Evolutionary conservation across 169 alveolate genomes (phyloP).

Genomic region (Pseudocohnilembus persalinus): DNA sequence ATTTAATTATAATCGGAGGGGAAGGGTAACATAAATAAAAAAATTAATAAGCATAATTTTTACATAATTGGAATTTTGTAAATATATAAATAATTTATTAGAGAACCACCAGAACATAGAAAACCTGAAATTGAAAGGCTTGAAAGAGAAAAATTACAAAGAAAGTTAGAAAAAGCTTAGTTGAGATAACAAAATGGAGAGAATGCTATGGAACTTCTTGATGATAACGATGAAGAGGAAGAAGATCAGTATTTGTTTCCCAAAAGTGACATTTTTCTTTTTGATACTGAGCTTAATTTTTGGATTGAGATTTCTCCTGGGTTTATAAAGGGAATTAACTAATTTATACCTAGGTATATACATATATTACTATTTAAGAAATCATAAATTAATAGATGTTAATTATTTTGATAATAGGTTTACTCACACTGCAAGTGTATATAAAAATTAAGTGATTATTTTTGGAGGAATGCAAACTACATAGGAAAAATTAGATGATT

Average conservation of each 20-base stretch:
- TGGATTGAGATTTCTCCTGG: background rate
- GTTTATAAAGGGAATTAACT: background rate
- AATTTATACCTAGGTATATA: background rate
- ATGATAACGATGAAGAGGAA: too few species aligned
- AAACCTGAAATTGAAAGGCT: background rate
- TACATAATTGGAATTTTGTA: slow-evolving; percentile 9
- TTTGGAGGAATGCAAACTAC: slow-evolving; percentile 28
- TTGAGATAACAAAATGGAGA: slow-evolving; percentile 1
- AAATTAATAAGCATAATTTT: too few species aligned
- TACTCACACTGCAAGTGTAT: slow-evolving; percentile 23
- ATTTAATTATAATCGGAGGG: slow-evolving; percentile 58
- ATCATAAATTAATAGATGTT: slow-evolving; percentile 14
- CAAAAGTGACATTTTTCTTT: slow-evolving; percentile 31
- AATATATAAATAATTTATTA: slow-evolving; percentile 43
- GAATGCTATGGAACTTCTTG: background rate
- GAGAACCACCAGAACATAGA: background rate
- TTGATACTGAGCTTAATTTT: slow-evolving; percentile 13
- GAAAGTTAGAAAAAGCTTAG: background rate
- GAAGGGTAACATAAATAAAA: slow-evolving; percentile 63
- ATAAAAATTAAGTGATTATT: slow-evolving; percentile 25
- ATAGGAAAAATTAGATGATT: slow-evolving; percentile 22
- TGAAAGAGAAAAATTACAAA: background rate
- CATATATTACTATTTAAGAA: background rate
- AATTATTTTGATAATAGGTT: slow-evolving; percentile 13
- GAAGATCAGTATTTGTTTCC: slow-evolving; percentile 16